Base-by-base conservation (phyloP, 2,329 filamentous ascomycete species). In the Colletotrichum sp. region DNA sequence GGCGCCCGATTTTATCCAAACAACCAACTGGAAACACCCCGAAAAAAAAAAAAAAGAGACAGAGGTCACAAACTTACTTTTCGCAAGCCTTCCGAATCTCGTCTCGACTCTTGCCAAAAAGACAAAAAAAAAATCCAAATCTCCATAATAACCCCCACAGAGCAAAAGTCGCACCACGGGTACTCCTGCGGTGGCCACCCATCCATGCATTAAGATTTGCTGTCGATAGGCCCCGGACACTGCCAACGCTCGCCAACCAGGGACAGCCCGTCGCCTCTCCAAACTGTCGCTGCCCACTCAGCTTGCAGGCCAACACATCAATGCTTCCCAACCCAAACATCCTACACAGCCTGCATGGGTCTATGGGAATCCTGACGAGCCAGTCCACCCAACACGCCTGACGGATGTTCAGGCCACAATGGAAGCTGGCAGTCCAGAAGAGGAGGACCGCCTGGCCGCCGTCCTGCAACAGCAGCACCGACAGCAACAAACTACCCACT, bases 361-460 rank as follows among this genome's bases (percentile, higher is more conserved):
- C 82, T 85, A 78, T 84, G 82, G 83, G 82, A 77, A 81, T 83
- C 82, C 83, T 83, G 82, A 84, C 84, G 83, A 83, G 84, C 85
- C 84, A 83, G 82, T 84, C 83, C 82, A 81, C 82, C 83, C 82
- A 81, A 83, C 81, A 80, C 83, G 84, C 85, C 84, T 85, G 84
- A 86, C 85, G 81, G 83, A 87, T 87, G 86, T 84, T 83, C 83
- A 84, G 83, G 83, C 83, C 82, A 87, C 85, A 84, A 90, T 90
- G 88, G 88, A 89, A 84, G 83, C 83, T 82, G 85, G 83, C 82
- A 84, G 83, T 82, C 84, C 83, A 84, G 84, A 87, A 82, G 85
- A 87, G 82, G 85, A 86, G 82, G 84, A 84, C 82, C 82, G 81
- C 81, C 81, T 80, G 80, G 71, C 69, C 69, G 52, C 75, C 70